Conservation (phyloP, 1,284 basidiomycete genomes). For the Volvariella volvacea region DNA sequence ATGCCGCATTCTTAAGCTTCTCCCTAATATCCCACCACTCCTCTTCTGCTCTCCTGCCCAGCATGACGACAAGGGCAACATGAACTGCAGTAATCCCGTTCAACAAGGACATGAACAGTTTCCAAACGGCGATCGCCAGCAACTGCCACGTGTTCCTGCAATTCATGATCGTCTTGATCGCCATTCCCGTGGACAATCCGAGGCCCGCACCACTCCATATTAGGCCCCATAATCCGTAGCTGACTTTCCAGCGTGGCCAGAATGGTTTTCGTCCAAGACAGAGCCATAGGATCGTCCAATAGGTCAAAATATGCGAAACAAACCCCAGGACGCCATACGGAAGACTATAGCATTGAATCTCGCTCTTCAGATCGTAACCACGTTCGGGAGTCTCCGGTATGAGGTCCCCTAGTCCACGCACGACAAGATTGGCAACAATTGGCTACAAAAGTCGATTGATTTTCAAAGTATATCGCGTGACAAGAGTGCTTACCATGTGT, state of each 20-base stretch:
- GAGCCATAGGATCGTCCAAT: background rate
- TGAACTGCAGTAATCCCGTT: slow-evolving; percentile 4
- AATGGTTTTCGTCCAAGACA: too few species aligned
- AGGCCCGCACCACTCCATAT: background rate
- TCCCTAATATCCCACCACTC: background rate
- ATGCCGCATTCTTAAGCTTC: background rate
- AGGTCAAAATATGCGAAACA: background rate
- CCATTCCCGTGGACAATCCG: background rate
- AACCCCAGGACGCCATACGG: too few species aligned
- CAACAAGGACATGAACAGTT: slow-evolving; percentile 2
- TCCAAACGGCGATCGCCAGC: slow-evolving; percentile 3
- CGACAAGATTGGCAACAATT: too few species aligned
- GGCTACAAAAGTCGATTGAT: too few species aligned
- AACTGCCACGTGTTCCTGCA: slow-evolving; percentile 3
- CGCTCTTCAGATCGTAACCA: too few species aligned
- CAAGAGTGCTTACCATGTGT: too few species aligned
- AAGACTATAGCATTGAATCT: too few species aligned
- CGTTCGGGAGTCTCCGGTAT: too few species aligned
- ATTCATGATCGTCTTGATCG: background rate
- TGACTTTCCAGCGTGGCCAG: too few species aligned
- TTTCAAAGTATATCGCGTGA: too few species aligned
- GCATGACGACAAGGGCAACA: background rate
- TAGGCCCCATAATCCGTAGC: background rate
- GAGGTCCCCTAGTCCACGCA: too few species aligned
- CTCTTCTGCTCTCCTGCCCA: background rate